A percentile compares a stretch with the other conserved stretches of the same genome.
phyloP scores from a whole-genome alignment of 2,329 filamentous ascomycete species.

The Aspergillus latus region DNA sequence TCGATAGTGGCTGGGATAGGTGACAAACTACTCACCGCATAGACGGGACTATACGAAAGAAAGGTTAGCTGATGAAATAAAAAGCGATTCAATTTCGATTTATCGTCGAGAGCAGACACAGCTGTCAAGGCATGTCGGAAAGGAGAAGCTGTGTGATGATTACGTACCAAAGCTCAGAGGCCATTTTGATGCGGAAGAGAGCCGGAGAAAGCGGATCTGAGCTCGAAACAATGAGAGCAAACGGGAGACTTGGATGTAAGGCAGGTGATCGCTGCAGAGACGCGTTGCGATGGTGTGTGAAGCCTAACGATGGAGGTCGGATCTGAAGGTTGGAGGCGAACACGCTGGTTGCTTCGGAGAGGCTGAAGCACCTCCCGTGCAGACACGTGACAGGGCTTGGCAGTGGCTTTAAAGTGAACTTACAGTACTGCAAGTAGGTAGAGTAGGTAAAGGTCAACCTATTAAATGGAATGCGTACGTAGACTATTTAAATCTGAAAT shows the following conservation, averaged over 20 bases:
- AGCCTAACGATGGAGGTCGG: constrained; percentile 30
- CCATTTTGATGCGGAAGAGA: constrained; percentile 58
- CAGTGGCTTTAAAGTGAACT: constrained; percentile 9
- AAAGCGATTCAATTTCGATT: neutral
- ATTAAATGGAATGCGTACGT: too few relatives aligned
- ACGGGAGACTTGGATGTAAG: constrained; percentile 19
- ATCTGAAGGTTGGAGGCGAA: constrained; percentile 35
- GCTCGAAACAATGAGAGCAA: constrained; percentile 18
- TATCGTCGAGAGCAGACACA: constrained; percentile 19
- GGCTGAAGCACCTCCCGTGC: constrained; percentile 25
- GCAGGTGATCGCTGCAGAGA: constrained; percentile 26
- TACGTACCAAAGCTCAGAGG: constrained; percentile 79
- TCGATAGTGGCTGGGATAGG: neutral
- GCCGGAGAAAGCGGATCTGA: constrained; percentile 17
- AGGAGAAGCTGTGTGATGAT: constrained; percentile 36
- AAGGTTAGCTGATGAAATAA: constrained; percentile 23
- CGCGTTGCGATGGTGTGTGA: constrained; percentile 30
- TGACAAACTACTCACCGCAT: constrained; percentile 76
- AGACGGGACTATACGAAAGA: constrained; percentile 73
- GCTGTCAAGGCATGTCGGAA: constrained; percentile 34
- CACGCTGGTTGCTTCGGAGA: constrained; percentile 36
- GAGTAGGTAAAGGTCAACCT: neutral
- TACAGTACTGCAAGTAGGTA: too few relatives aligned
- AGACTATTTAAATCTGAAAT: too few relatives aligned
- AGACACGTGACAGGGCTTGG: constrained; percentile 36